Evolutionary conservation across 371 early-diverging fungal species (phyloP), one percentile per base, ranked within the genome.

Genomic region (Entomophthora muscae): DNA sequence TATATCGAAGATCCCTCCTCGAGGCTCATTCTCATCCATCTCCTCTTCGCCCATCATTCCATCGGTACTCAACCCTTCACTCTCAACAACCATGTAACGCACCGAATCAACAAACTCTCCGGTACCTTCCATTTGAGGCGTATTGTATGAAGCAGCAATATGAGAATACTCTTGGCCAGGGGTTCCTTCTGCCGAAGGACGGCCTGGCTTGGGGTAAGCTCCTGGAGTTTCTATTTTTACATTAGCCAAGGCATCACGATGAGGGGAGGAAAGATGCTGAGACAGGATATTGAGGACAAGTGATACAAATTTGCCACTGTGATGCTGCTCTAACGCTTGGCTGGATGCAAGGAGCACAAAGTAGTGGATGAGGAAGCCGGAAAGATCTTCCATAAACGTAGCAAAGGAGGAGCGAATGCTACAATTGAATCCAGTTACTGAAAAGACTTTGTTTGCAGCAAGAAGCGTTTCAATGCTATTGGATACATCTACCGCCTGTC

Each of bases 401-500:
- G 54, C 31, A 17, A 30, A 52, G 1, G 63, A 28, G 5, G 63
- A 63, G 27, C 63, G 53, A 17, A 63, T 52, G 1, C 53, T 63
- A 32, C 53, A 51, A 3, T 52, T 23, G n/a, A 54, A 52, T 7
- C 53, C 52, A 3, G 63, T 32, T 10, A n/a, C 27, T 21, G 26
- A 22, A 53, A 63, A 63, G 12, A n/a, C 12, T 23, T 63, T 23
- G 12, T 52, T 22, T 1, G 52, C 10, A n/a, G 23, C 63, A 32
- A 30, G 22, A 2, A 63, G 17, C 3, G 22, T 22, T 21, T 52
- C 53, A 7, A 63, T n/a, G 31, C 28, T 1, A 21, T 24, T 22
- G 22, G 63, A 52, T 31, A 7, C n/a, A 17, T 13, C 52, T 7
- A 63, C 63, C 2, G 29, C 32, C 17, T 22, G 17, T 22, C 63